Conservation (phyloP, 495 filamentous ascomycete species). For the Xylaria grammica region DNA sequence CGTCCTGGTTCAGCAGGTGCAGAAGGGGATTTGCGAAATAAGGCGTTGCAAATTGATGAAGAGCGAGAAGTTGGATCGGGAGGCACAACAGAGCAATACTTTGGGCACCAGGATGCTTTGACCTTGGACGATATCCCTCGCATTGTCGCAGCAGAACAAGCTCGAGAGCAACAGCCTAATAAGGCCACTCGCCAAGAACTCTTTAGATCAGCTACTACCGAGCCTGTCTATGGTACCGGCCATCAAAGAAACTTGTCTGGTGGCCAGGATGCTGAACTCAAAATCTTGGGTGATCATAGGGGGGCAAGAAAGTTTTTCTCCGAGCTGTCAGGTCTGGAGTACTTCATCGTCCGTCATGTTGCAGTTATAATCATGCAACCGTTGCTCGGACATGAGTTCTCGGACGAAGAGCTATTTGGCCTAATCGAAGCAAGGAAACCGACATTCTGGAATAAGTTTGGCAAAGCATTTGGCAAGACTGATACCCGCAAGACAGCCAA, state of each 20-base stretch:
- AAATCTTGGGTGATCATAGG: conserved; percentile 54
- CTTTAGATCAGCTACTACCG: conserved; percentile 65
- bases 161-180: conserved; percentile 84
- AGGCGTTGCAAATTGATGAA: conserved; percentile 79
- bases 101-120: conserved; percentile 88
- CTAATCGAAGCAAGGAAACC: conserved; percentile 93
- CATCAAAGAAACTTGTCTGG: conserved; percentile 80
- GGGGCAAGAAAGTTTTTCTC: conserved; percentile 86
- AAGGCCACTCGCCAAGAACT: conserved; percentile 78
- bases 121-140: conserved; percentile 97
- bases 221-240: conserved; percentile 71
- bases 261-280: conserved; percentile 60
- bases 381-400: conserved; percentile 86
- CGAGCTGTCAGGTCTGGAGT: conserved; percentile 92
- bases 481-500: conserved; percentile 78
- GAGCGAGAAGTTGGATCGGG: conserved; percentile 79
- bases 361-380: conserved; percentile 96
- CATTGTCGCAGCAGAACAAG: conserved; percentile 94
- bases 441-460: conserved; percentile 97
- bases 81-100: conserved; percentile 73
- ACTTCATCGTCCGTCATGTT: conserved; percentile 95
- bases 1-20: conserved; percentile 81
- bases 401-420: conserved; percentile 90
- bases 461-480: conserved; percentile 85
- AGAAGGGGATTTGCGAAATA: conserved; percentile 62